Conservation (phyloP, 352 stramenopile species). For the Plasmopara viticola region DNA sequence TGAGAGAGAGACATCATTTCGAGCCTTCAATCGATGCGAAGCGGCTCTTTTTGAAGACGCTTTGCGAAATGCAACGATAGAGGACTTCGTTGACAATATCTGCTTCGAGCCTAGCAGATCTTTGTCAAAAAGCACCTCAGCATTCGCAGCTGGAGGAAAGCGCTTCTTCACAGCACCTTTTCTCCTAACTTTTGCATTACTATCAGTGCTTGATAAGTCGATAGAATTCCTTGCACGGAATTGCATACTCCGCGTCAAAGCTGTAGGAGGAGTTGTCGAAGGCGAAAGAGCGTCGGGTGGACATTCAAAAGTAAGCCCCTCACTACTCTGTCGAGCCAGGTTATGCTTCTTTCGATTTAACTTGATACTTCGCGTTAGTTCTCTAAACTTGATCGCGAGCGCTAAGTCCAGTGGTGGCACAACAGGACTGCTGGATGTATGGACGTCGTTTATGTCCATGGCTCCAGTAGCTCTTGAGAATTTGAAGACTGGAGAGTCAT, state of each 20-base stretch:
- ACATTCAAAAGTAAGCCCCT: not conserved
- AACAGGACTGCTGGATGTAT: constrained; percentile 1
- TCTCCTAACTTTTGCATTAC: not conserved
- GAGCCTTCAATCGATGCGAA: constrained; percentile 13
- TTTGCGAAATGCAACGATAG: constrained; percentile 6
- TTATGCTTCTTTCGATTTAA: constrained; percentile 34
- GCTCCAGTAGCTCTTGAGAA: constrained; percentile 1
- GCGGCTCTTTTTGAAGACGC: constrained; percentile 1
- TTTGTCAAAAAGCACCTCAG: not conserved
- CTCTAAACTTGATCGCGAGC: constrained; percentile 56
- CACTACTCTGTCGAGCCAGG: constrained; percentile 7
- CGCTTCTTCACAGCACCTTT: constrained; percentile 4
- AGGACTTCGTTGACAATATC: not conserved
- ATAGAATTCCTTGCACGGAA: constrained; percentile 4
- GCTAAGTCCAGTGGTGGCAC: constrained; percentile 29
- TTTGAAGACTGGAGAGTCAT: constrained; percentile 1
- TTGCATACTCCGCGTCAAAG: constrained; percentile 2
- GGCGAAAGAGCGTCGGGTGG: not conserved
- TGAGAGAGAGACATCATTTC: constrained; percentile 53
- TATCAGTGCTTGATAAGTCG: constrained; percentile 17
- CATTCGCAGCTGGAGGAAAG: constrained; percentile 1
- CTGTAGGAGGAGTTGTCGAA: not conserved
- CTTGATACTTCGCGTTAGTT: constrained; percentile 54
- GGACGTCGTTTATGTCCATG: constrained; percentile 17
- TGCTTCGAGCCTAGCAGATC: constrained; percentile 5